Percentiles rank a stretch among this genome's conserved stretches.
These are phyloP conservation scores for Neoboletus brunneissimus DNA, from an alignment of 768 basidiomycete genomes.

Conservation along the genomic window DNA sequence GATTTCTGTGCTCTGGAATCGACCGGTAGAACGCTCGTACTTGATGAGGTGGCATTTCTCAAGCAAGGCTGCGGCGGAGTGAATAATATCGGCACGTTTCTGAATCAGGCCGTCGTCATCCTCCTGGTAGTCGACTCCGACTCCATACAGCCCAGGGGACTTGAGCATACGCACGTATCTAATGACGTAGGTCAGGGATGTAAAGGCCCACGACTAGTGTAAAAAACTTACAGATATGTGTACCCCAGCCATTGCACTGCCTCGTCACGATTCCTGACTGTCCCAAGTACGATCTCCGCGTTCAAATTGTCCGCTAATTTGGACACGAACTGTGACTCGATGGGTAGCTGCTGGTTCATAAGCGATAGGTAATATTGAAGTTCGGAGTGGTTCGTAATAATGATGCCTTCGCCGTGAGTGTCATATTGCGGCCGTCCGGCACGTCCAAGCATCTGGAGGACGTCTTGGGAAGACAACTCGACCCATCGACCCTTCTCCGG, in stretches of 20 bases:
- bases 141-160: conserved; percentile 81
- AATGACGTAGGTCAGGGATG: not conserved
- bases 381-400: conserved; percentile 97
- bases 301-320: conserved; percentile 95
- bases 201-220: not conserved
- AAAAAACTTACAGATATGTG: conserved; percentile 73
- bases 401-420: conserved; percentile 95
- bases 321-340: conserved; percentile 91
- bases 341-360: conserved; percentile 96
- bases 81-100: conserved; percentile 91
- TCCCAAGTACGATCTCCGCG: conserved; percentile 95
- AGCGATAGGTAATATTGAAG: conserved; percentile 95
- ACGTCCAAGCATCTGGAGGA: conserved; percentile 97
- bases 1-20: conserved; percentile 90
- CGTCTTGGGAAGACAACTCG: conserved; percentile 92
- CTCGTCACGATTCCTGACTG: conserved; percentile 91
- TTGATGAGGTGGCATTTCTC: conserved; percentile 95
- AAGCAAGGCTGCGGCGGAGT: conserved; percentile 88
- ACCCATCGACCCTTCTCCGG: conserved; percentile 99
- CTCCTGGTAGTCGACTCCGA: conserved; percentile 87
- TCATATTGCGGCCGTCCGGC: conserved; percentile 98
- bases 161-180: conserved; percentile 96
- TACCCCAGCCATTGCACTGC: conserved; percentile 98
- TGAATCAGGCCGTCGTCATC: conserved; percentile 82
- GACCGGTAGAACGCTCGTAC: conserved; percentile 84